Evolutionary conservation across 2,329 filamentous ascomycete species (phyloP).

Genomic region (Fusarium sp.): DNA sequence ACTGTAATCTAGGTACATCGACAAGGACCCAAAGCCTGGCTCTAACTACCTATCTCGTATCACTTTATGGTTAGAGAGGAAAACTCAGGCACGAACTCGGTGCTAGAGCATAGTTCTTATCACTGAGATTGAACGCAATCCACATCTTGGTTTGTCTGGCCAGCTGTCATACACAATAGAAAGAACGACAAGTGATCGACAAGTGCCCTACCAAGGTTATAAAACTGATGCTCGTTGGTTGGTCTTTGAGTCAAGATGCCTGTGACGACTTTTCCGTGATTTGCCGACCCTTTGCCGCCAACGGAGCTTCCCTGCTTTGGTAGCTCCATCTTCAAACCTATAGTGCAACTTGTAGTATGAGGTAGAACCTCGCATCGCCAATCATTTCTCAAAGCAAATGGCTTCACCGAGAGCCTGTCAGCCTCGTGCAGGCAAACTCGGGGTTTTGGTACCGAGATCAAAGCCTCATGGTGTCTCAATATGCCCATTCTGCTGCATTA

Average conservation of each 20-base stretch:
- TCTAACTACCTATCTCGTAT: not conserved
- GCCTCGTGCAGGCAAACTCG: constrained; percentile 44
- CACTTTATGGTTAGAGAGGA: not conserved
- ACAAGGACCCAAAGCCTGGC: not conserved
- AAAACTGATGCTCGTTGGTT: constrained; percentile 16
- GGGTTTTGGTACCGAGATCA: constrained; percentile 39
- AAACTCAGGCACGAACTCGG: not conserved
- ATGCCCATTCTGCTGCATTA: constrained; percentile 50
- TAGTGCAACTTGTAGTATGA: not conserved
- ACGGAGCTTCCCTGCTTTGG: constrained; percentile 35
- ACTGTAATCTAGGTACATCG: not conserved
- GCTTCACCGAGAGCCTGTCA: constrained; percentile 48
- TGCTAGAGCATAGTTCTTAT: not conserved
- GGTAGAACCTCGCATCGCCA: constrained; percentile 32
- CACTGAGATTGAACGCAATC: not conserved
- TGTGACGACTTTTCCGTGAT: constrained; percentile 38
- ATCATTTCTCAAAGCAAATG: constrained; percentile 43
- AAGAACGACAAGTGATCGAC: constrained; percentile 26
- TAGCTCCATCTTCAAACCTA: constrained; percentile 29
- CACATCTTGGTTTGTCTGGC: not conserved
- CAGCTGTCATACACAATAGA: not conserved
- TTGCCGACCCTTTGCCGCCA: constrained; percentile 45
- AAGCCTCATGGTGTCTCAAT: constrained; percentile 33
- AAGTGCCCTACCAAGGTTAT: constrained; percentile 13
- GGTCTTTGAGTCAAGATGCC: constrained; percentile 10